Conservation (phyloP, 352 stramenopile genomes). For the Globisporangium barbulae region DNA sequence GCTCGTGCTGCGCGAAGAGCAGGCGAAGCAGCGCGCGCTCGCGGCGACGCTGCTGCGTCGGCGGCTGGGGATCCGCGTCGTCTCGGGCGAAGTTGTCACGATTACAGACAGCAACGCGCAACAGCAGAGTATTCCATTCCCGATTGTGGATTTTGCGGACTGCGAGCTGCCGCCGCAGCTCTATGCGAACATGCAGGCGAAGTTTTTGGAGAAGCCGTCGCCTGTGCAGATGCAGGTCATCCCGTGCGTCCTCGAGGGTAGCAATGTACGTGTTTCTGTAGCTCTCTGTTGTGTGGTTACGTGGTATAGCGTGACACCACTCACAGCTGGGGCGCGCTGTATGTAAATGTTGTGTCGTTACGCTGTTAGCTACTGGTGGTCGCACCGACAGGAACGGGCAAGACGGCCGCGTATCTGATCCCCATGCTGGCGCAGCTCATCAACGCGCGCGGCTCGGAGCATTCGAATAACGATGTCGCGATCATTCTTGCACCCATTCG, state of each 20-base stretch:
- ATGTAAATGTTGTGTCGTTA: neutral
- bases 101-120: slow-evolving; percentile 5
- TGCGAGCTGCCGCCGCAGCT: slow-evolving; percentile 30
- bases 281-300: neutral
- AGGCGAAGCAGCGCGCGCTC: slow-evolving; percentile 5
- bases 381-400: slow-evolving; percentile 66
- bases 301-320: neutral
- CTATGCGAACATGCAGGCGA: slow-evolving; percentile 32
- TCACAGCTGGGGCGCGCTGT: neutral
- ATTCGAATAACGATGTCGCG: slow-evolving; percentile 19
- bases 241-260: slow-evolving; percentile 37
- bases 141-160: slow-evolving; percentile 20
- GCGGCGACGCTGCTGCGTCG: slow-evolving; percentile 21
- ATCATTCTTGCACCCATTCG: slow-evolving; percentile 63
- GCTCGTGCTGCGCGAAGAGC: neutral
- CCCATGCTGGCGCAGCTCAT: slow-evolving; percentile 44
- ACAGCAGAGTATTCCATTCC: slow-evolving; percentile 12
- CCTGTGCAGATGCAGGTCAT: slow-evolving; percentile 79
- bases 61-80: slow-evolving; percentile 34
- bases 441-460: neutral
- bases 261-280: slow-evolving; percentile 31
- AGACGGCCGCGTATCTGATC: slow-evolving; percentile 66
- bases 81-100: neutral
- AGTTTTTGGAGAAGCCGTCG: slow-evolving; percentile 40
- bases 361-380: slow-evolving; percentile 44